Evolutionary conservation across 2,329 filamentous ascomycete species (phyloP), one percentile per base, ranked within the genome.

Genomic region (Nemania abortiva): DNA sequence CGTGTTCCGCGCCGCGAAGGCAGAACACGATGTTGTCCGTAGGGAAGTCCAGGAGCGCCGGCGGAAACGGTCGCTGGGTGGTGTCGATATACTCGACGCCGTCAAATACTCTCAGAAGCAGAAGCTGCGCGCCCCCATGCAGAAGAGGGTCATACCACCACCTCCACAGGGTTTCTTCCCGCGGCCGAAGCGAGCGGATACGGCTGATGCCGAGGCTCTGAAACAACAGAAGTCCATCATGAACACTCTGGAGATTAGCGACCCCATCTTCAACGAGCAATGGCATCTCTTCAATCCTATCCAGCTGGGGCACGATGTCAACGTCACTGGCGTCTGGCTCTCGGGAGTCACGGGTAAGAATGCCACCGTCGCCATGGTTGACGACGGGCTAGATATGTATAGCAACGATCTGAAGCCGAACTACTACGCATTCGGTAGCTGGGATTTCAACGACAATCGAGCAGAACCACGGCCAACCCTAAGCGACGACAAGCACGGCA

Each of bases 361-460:
- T 70, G 88, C 92, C 20, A 97, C 93, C 0, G 94, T 97, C 1
- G 95, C 95, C 63, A 96, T 99, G 74, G 93, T 99, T 3, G 96
- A 99, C 77, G 96, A 99, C 81, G 96, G 96, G 0, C 81, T 99
- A 73, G 96, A 99, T 77, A 96, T 99, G 91, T 89, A 97, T 82
- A 98, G 95, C 83, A 87, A 93, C 29, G 96, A 99, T 79, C 83
- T 99, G 54, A 95, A 92, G 80, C 91, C 90, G 75, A 99, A 99
- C 80, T 99, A 98, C 82, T 98, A 95, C 78, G 92, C 94, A 1
- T 89, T 90, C 66, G 96, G 96, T 29, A 98, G 95, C 2, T 98
- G 92, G 82, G 96, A 99, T 81, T 99, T 97, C 84, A 99, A 99
- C 80, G 94, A 98, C 76, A 86, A 92, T 58, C 87, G 86, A 1